These are phyloP conservation scores for Pythium coloratum DNA, from an alignment of 352 stramenopile species.

Conservation along the genomic window DNA sequence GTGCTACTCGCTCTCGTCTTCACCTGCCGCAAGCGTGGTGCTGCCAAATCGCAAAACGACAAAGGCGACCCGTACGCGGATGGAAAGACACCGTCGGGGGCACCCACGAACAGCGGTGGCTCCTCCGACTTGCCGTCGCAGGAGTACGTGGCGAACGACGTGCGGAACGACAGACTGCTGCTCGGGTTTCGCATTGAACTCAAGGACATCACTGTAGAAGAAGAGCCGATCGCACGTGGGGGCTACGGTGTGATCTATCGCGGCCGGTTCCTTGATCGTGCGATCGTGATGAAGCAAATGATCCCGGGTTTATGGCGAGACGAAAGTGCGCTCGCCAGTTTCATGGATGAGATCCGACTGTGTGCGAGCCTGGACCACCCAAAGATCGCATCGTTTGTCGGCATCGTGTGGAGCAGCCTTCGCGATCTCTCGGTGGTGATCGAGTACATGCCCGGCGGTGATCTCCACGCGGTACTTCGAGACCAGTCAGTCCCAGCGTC, in stretches of 20 bases:
- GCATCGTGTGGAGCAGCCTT: conserved; percentile 30
- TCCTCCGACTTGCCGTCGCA: not conserved
- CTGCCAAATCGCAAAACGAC: not conserved
- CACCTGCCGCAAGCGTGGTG: not conserved
- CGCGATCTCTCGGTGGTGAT: conserved; percentile 30
- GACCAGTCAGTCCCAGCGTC: not conserved
- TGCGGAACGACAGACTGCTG: not conserved
- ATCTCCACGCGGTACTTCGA: conserved; percentile 18
- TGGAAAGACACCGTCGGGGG: not conserved
- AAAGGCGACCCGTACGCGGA: not conserved
- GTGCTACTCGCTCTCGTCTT: not conserved
- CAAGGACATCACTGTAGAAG: not conserved
- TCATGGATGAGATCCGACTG: conserved; percentile 36
- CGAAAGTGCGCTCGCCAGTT: conserved; percentile 21
- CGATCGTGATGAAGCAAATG: conserved; percentile 17
- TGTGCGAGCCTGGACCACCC: conserved; percentile 30
- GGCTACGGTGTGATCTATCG: conserved; percentile 16
- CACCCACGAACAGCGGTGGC: not conserved
- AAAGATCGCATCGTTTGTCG: conserved; percentile 30
- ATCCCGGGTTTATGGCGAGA: conserved; percentile 19
- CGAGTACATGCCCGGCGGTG: conserved; percentile 32
- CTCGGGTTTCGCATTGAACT: conserved; percentile 6
- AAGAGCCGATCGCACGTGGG: not conserved
- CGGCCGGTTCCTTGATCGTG: not conserved
- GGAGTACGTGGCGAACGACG: not conserved